Evolutionary conservation across 257 asterid species (phyloP).

Genomic region (Gynochthodes officinalis): DNA sequence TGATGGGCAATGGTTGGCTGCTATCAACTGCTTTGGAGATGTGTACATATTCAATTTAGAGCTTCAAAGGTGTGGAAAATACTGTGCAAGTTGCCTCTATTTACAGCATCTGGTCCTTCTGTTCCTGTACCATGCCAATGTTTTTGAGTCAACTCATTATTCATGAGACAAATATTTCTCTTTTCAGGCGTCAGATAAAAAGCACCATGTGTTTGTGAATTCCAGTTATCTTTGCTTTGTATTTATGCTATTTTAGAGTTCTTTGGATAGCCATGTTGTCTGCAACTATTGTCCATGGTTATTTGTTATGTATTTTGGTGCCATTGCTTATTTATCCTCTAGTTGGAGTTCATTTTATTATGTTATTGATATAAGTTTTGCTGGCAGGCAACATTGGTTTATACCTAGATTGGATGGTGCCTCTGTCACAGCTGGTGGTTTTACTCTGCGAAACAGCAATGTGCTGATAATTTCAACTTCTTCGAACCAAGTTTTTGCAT

Average conservation of each 20-base stretch:
- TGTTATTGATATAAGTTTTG: constrained; percentile 5
- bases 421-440: constrained; percentile 94
- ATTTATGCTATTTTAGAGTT: background rate
- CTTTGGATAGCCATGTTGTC: background rate
- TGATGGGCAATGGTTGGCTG: constrained; percentile 90
- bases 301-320: background rate
- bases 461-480: constrained; percentile 80
- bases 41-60: constrained; percentile 76
- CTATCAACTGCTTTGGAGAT: constrained; percentile 88
- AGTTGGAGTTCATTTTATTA: background rate
- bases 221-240: background rate
- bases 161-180: background rate
- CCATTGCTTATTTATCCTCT: background rate
- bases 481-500: constrained; percentile 83
- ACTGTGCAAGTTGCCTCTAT: background rate
- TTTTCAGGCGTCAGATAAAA: background rate
- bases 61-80: constrained; percentile 55
- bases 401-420: constrained; percentile 90
- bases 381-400: constrained; percentile 95
- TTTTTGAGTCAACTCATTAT: background rate
- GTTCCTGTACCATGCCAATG: background rate
- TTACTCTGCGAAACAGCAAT: constrained; percentile 67
- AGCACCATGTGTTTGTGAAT: background rate
- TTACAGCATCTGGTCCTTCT: background rate
- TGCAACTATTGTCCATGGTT: background rate